Percentiles rank a stretch among this genome's conserved stretches.
phyloP scores from a whole-genome alignment of 768 basidiomycete genomes.

The Trichaptum fuscoviolaceum region DNA sequence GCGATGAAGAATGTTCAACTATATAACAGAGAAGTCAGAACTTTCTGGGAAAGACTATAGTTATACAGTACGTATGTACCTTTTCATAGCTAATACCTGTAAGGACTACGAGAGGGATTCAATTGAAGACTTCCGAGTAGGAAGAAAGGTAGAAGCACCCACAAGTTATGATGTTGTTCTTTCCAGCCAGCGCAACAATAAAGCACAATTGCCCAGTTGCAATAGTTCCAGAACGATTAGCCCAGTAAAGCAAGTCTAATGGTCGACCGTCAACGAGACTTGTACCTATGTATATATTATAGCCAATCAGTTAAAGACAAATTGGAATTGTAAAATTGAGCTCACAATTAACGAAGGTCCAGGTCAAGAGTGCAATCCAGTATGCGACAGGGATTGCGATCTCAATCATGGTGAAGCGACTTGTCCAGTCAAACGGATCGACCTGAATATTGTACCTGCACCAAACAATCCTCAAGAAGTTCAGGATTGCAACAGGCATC shows the following conservation, averaged over 20 bases:
- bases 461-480: not conserved
- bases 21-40: constrained; percentile 1
- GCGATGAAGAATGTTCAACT: constrained; percentile 43
- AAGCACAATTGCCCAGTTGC: constrained; percentile 48
- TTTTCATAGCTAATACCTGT: constrained; percentile 48
- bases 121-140: not conserved
- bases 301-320: not conserved
- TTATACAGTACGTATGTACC: constrained; percentile 36
- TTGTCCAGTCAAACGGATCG: not conserved
- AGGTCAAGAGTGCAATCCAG: not conserved
- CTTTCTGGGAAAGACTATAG: constrained; percentile 7
- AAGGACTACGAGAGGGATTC: constrained; percentile 29
- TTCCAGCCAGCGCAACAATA: constrained; percentile 53
- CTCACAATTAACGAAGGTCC: not conserved
- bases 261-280: constrained; percentile 7
- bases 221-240: constrained; percentile 36
- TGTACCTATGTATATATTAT: not conserved
- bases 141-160: constrained; percentile 11
- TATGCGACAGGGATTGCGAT: not conserved
- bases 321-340: not conserved
- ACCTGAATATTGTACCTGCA: not conserved
- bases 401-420: not conserved
- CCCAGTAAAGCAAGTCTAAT: constrained; percentile 21
- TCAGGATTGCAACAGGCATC: not conserved
- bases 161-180: constrained; percentile 51